Base-by-base conservation (phyloP, 1,139 yeast genomes). In the Kurtzmaniella quercitrusa region DNA sequence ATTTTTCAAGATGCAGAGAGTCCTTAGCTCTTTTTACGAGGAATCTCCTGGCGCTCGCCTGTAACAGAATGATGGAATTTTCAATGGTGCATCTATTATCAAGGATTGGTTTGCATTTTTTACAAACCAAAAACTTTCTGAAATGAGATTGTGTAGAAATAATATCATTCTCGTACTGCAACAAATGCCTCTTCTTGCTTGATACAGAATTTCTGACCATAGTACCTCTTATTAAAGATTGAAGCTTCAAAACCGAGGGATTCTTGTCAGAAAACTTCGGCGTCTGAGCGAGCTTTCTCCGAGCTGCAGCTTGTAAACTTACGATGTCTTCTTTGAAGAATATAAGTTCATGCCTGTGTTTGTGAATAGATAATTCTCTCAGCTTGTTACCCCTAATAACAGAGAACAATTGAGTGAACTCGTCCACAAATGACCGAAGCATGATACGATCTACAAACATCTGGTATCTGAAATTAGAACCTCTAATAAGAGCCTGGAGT, bases 401-500 rank as follows among this genome's bases (percentile, higher is more conserved):
- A 6, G 79, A 64, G 38, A 58, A 51, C 27, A 73, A 60, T 10
- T 46, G 47, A 4, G 65, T 65, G 29, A 81, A 61, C 47, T 75
- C 79, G 17, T 73, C 77, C 3, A 68, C 66, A 50, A 74, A 77
- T 2, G 83, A 79, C 50, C 75, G 77, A 34, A 82, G 57, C 72
- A 81, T 75, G 48, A 81, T 79, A 46, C 70, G 74, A 52, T 77
- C 76, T 36, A 84, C 84, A 59, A 81, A 82, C 68, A 82, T 68
- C 23, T 65, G 65, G 58, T 82, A 85, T 41, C 94, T 71, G 48
- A 79, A 65, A 43, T 78, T 70, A 1, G 86, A 82, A 23, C 91
- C 93, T 51, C 86, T 69, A 8, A 85, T 73, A 25, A 81, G 62
- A 0, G 89, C 75, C 57, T 85, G 93, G 25, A 85, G 65, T 46